Base-by-base conservation (phyloP, 2,329 filamentous ascomycete species). In the Hypoxylon sp. region DNA sequence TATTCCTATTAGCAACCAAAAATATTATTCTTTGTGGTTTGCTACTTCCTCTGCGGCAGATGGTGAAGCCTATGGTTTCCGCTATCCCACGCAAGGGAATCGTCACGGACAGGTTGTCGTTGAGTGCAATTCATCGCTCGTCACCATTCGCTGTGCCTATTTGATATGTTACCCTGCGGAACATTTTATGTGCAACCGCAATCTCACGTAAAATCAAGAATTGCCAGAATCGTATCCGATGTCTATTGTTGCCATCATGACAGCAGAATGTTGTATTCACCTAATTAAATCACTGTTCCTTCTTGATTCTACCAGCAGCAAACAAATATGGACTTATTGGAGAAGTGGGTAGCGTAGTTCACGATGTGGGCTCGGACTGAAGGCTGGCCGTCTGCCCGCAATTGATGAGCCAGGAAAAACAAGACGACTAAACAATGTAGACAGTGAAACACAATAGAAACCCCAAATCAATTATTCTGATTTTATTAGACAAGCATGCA, bases 131-230 rank as follows among this genome's bases (percentile, higher is more conserved):
- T n/a, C n/a, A n/a, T n/a, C n/a, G n/a, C n/a, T n/a, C n/a, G n/a
- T 31, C 13, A 37, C 31, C 23, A 26, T 35, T 43, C 27, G 29
- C 15, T 43, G 17, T 38, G 15, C 21, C 13, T n/a, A 16, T 29
- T n/a, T 17, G 30, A 25, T 42, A 41, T 38, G 26, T 30, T 27
- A 21, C 29, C 19, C 16, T 27, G 26, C 20, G 16, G 19, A 46
- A n/a, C n/a, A 20, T 31, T 30, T 16, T 19, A 51, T 47, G 52
- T 41, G 36, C 19, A 48, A 37, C 36, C 36, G 25, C 48, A 51
- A 43, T 51, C 38, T n/a, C n/a, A n/a, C n/a, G n/a, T n/a, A n/a
- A n/a, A n/a, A n/a, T n/a, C n/a, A n/a, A 38, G 25, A 37, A 38
- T 38, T 41, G 23, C 36, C 21, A 47, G 29, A 35, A 37, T 45